Base-by-base conservation (phyloP, 257 asterid genomes). In the Ilex asprella region DNA sequence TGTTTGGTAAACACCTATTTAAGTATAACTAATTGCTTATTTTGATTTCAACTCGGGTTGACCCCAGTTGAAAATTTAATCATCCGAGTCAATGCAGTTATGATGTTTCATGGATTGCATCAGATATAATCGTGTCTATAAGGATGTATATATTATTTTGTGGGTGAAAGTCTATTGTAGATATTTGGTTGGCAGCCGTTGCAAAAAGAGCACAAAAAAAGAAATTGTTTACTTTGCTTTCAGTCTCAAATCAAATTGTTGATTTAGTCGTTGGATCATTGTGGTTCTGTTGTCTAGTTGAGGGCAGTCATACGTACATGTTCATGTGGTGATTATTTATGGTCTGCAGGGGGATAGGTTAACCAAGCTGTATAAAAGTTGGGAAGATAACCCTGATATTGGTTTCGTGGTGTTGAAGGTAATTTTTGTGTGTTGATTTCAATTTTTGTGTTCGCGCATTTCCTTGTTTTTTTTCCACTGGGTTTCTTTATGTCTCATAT, bases 361-460 rank as follows among this genome's bases (percentile, higher is more conserved):
- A 71, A 89, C 83, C 63, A 77, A 79, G 75, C 75, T 93, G 77
- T 93, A 89, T 78, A 76, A 64, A 70, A 87, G 63, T 77, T 93
- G 99, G 99, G 99, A 93, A 78, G 95, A 93, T 13, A 76, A 85
- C 61, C 90, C 87, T 47, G 75, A 55, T 58, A 70, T 93, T 58
- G 86, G 81, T 16, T 87, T 84, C 77, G 94, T 93, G 55, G 81
- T 74, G 50, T 35, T 82, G 79, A 93, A 93, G 97, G 99, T 93
- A 87, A 35, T 14, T 60, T 55, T 2, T 32, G 44, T 56, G 57
- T 68, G 39, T 16, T 9, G 44, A 6, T 31, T 54, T 32, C n/a
- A 31, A 21, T 65, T 43, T 47, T 59, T 10, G 30, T 4, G 30
- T 4, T 44, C 32, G 51, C 5, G 56, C 60, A 49, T 56, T 58